A percentile compares a stretch with the other conserved stretches of the same genome.
Evolutionary conservation across 805 yeast genomes (phyloP).

Genomic region (Clavispora phyllophila): DNA sequence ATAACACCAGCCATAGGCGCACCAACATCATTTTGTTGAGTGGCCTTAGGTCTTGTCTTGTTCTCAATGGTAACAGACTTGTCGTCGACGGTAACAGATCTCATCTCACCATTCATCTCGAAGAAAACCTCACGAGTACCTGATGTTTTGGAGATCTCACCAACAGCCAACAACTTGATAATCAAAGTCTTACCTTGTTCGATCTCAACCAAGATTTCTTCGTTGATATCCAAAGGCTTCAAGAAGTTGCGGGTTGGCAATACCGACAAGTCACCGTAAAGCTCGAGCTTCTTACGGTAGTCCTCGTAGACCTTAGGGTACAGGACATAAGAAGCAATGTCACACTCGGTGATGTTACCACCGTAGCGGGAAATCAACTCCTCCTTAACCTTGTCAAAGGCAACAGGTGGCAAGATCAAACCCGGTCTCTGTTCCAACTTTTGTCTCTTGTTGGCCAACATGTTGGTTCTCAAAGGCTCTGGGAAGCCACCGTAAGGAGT

Average conservation of each 20-base stretch:
- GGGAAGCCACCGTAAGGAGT: constrained; percentile 99
- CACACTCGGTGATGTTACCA: constrained; percentile 66
- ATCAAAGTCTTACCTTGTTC: constrained; percentile 94
- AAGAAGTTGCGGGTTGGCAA: constrained; percentile 90
- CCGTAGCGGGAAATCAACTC: constrained; percentile 78
- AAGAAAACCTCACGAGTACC: constrained; percentile 96
- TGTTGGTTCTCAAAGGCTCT: constrained; percentile 91
- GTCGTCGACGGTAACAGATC: constrained; percentile 91
- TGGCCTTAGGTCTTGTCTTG: constrained; percentile 86
- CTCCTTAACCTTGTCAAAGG: constrained; percentile 63
- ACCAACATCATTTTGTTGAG: constrained; percentile 88
- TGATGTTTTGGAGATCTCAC: constrained; percentile 77
- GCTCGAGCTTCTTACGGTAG: constrained; percentile 65
- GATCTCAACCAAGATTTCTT: constrained; percentile 83
- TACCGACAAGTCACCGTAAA: constrained; percentile 89
- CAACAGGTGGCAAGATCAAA: constrained; percentile 78
- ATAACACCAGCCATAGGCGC: constrained; percentile 99
- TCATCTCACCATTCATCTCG: constrained; percentile 96
- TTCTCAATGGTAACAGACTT: constrained; percentile 81
- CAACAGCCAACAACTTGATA: constrained; percentile 86
- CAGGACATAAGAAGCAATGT: constrained; percentile 94
- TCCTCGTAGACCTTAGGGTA: constrained; percentile 96
- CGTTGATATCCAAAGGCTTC: constrained; percentile 81
- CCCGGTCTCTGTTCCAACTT: constrained; percentile 91
- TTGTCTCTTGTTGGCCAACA: constrained; percentile 87